A percentile compares a stretch with the other conserved stretches of the same genome.
Evolutionary conservation across 768 basidiomycete genomes (phyloP).

Genomic region (Lactarius indigo): DNA sequence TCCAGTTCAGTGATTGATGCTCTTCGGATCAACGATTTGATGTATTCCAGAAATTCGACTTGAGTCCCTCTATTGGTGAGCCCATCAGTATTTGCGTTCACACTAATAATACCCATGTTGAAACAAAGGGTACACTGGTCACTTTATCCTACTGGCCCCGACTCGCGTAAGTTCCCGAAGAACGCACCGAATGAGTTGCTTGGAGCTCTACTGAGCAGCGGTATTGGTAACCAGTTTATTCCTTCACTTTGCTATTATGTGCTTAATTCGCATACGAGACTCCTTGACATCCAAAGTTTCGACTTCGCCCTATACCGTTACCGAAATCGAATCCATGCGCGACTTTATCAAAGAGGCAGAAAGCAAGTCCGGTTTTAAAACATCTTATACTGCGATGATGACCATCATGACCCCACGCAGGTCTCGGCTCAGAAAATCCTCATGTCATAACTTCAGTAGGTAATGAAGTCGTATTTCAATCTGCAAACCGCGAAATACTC

Average conservation of each 20-base stretch:
- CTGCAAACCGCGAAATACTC: background rate
- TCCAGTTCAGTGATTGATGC: background rate
- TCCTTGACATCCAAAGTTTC: constrained; percentile 14
- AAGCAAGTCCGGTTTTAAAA: background rate
- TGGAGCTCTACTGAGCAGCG: constrained; percentile 5
- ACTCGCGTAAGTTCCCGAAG: background rate
- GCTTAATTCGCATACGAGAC: background rate
- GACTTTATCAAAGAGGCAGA: constrained; percentile 4
- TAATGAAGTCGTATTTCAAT: background rate
- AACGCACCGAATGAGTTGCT: constrained; percentile 1
- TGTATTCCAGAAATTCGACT: constrained; percentile 2
- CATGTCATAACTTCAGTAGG: constrained; percentile 13
- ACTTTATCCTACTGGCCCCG: constrained; percentile 11
- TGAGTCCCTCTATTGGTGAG: constrained; percentile 17
- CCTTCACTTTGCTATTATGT: background rate
- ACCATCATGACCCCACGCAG: background rate
- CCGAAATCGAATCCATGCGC: constrained; percentile 12
- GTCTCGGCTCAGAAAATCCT: background rate
- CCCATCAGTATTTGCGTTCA: background rate
- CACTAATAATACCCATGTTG: background rate
- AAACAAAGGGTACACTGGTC: constrained; percentile 17
- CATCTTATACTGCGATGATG: background rate
- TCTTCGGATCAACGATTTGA: background rate
- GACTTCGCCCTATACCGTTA: constrained; percentile 12
- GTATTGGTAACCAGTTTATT: constrained; percentile 7